Percentiles rank a stretch among this genome's conserved stretches.
Conservation (phyloP, 1,284 basidiomycete species). For the Nidula niveotomentosa region DNA sequence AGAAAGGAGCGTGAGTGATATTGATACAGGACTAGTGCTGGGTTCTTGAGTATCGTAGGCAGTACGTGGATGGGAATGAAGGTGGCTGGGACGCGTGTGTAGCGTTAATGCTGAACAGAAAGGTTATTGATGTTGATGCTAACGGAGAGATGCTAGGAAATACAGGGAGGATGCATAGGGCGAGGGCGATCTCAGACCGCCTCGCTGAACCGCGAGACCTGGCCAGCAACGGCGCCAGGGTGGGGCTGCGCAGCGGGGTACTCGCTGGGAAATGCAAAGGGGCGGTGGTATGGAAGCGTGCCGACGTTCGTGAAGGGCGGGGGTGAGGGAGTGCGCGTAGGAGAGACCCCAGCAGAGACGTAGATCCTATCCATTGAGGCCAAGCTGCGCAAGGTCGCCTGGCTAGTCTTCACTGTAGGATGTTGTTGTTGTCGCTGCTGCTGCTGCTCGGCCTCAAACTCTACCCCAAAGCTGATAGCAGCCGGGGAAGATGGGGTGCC, state of each 20-base stretch:
- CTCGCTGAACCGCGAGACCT: constrained; percentile 10
- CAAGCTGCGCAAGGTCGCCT: neutral
- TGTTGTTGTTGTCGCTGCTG: too few species aligned
- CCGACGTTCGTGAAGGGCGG: constrained; percentile 4
- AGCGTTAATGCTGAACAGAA: too few species aligned
- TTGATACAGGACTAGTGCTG: too few species aligned
- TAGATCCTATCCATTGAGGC: neutral
- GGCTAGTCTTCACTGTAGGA: neutral
- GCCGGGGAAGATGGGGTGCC: neutral
- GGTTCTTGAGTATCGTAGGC: too few species aligned
- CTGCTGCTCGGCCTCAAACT: neutral
- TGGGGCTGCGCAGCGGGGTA: constrained; percentile 5
- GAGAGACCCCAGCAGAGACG: neutral
- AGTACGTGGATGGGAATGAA: too few species aligned
- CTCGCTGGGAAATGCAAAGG: constrained; percentile 7
- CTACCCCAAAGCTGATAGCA: neutral
- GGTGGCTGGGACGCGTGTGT: too few species aligned
- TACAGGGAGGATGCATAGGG: too few species aligned
- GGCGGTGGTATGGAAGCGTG: constrained; percentile 6
- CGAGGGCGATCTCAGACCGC: neutral
- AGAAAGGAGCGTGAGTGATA: too few species aligned
- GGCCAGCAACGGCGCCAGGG: constrained; percentile 16
- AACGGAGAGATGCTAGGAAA: too few species aligned
- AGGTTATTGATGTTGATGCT: too few species aligned
- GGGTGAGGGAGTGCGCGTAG: constrained; percentile 2